Evolutionary conservation across 495 filamentous ascomycete species (phyloP).

Genomic region (Hypoxylon lenormandii): DNA sequence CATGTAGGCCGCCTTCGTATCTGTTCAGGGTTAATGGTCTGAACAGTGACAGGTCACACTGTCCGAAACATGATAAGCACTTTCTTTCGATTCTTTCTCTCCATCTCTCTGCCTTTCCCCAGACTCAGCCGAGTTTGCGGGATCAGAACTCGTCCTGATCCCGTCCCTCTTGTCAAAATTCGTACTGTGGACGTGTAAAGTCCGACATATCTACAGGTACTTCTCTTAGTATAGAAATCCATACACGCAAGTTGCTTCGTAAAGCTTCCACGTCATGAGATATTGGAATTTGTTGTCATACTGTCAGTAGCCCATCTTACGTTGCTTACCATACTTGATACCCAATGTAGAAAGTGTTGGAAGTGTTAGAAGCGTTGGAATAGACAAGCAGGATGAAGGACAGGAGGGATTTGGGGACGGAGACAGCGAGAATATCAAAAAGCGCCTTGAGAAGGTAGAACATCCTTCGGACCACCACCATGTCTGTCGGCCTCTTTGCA

Average conservation of each 20-base stretch:
- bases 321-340: not conserved
- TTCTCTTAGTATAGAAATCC: not conserved
- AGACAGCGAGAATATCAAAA: constrained; percentile 4
- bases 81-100: not conserved
- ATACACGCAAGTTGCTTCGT: not conserved
- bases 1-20: constrained; percentile 11
- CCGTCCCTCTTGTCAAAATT: constrained; percentile 8
- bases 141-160: constrained; percentile 17
- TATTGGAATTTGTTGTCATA: not conserved
- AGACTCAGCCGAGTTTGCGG: constrained; percentile 2
- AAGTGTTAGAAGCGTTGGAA: not conserved
- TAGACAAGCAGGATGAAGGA: not conserved
- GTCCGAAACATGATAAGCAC: constrained; percentile 13
- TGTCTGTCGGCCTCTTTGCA: not conserved
- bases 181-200: constrained; percentile 1
- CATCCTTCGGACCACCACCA: not conserved
- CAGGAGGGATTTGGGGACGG: constrained; percentile 4
- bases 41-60: constrained; percentile 12
- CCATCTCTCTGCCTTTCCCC: constrained; percentile 8
- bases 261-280: not conserved
- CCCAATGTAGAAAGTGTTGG: not conserved
- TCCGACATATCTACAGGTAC: not conserved
- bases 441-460: not conserved
- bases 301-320: not conserved
- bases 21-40: not conserved